Evolutionary conservation across 148 eudicot genomes (phyloP), one percentile per base, ranked within the genome.

Genomic region (Rheum nobile): DNA sequence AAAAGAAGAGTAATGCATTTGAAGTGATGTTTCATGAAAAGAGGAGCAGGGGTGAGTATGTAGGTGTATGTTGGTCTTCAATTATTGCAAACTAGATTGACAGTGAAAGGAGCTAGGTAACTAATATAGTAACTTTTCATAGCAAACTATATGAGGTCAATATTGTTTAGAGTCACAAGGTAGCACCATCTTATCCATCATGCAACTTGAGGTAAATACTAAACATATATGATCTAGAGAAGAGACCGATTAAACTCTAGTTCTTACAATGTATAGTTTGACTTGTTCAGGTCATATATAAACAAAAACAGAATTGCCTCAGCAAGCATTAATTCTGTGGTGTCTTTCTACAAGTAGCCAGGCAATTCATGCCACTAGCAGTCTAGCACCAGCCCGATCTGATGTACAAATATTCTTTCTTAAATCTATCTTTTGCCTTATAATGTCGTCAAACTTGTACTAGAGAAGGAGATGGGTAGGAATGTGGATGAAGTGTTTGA

Each of bases 391-490:
- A 48, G 54, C 3, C 26, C 4, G 37, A 35, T 35, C 59, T 8
- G 28, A 21, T 52, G 28, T 52, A 22, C 59, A n/a, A n/a, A 22
- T 52, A 21, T 21, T 8, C 59, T n/a, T n/a, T n/a, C 2, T 6
- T n/a, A 21, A 8, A 52, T 0, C 2, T 21, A n/a, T n/a, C n/a
- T n/a, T n/a, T n/a, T n/a, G 24, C 88, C 92, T 16, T 86, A 81
- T 74, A 79, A 90, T 54, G 86, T 85, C 46, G 79, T 91, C 59
- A 85, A 78, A 54, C 74, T 72, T 74, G 89, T 88, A 54, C 69
- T 95, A 61, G 97, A 91, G 82, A 86, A 83, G 75, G 97, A 91
- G 81, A 80, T 91, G 73, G 98, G 97, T 73, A 75, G 47, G 80
- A 86, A 80, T 65, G 67, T 90, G 37, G 90, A 84, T 72, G 97